phyloP scores from a whole-genome alignment of 805 yeast genomes.

The Saccharomycopsis sp. region DNA sequence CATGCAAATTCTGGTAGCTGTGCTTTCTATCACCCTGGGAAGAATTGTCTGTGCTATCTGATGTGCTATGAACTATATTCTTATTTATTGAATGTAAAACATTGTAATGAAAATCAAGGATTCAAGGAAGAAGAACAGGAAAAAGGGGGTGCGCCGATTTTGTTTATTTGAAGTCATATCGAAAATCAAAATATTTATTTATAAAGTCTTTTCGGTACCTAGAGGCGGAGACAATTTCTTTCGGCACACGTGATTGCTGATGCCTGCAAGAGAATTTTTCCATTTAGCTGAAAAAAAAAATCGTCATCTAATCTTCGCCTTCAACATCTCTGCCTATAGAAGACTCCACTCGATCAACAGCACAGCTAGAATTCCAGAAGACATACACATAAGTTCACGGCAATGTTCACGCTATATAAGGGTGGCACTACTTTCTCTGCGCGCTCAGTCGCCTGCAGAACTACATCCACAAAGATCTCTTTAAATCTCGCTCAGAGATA shows the following conservation, averaged over 20 bases:
- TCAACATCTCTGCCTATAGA: no score
- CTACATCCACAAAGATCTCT: background rate
- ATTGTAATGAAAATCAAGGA: background rate
- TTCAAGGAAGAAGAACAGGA: no score
- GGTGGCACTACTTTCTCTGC: background rate
- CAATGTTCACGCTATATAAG: background rate
- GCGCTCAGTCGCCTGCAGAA: background rate
- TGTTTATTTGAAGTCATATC: background rate
- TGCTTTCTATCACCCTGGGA: no score
- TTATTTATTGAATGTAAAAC: background rate
- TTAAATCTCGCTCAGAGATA: background rate
- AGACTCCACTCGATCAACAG: no score
- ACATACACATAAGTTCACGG: no score
- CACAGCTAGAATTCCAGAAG: no score
- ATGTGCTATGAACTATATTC: no score
- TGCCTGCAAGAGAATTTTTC: background rate
- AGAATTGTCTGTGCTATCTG: no score
- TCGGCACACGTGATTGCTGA: background rate
- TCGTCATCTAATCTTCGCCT: background rate
- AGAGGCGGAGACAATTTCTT: background rate
- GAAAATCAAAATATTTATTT: background rate
- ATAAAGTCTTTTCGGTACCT: no score
- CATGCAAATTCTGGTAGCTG: no score
- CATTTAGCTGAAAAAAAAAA: no score
- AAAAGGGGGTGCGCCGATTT: background rate